phyloP scores from a whole-genome alignment of 495 filamentous ascomycete genomes.

The Daldinia childiae region DNA sequence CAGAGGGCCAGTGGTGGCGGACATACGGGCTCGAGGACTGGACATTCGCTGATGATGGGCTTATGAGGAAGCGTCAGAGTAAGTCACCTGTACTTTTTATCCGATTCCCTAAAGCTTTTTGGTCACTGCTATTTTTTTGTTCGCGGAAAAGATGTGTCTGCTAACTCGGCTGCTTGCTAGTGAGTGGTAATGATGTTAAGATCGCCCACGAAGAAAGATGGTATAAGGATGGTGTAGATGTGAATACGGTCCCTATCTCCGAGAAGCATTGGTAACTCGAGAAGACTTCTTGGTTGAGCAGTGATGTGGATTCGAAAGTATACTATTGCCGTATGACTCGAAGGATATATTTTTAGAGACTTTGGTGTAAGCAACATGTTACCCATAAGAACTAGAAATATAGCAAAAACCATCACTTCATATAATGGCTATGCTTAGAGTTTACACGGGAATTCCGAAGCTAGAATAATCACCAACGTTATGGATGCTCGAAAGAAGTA shows the following conservation, averaged over 20 bases:
- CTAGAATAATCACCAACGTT: too few relatives aligned
- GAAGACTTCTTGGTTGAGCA: not conserved
- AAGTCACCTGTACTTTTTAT: slow-evolving; percentile 1
- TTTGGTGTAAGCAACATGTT: too few relatives aligned
- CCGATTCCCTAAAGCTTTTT: not conserved
- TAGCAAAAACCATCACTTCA: too few relatives aligned
- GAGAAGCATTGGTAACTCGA: slow-evolving; percentile 77
- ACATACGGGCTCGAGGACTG: slow-evolving; percentile 93
- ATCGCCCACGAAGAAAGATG: slow-evolving; percentile 71
- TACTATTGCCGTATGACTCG: not conserved
- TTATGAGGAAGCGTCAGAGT: slow-evolving; percentile 85
- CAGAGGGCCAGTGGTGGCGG: slow-evolving; percentile 82
- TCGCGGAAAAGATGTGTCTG: not conserved
- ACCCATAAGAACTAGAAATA: too few relatives aligned
- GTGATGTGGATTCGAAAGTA: not conserved
- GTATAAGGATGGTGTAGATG: slow-evolving; percentile 77
- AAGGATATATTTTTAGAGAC: too few relatives aligned
- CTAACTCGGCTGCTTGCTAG: slow-evolving; percentile 9
- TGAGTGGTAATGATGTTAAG: slow-evolving; percentile 89
- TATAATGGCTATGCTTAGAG: too few relatives aligned
- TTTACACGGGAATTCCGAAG: too few relatives aligned
- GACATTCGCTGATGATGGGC: slow-evolving; percentile 83
- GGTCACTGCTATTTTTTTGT: not conserved
- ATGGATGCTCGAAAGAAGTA: too few relatives aligned
- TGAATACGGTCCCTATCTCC: slow-evolving; percentile 74